Conservation (phyloP, 2,329 filamentous ascomycete species). For the Hymenoscyphus infarciens region DNA sequence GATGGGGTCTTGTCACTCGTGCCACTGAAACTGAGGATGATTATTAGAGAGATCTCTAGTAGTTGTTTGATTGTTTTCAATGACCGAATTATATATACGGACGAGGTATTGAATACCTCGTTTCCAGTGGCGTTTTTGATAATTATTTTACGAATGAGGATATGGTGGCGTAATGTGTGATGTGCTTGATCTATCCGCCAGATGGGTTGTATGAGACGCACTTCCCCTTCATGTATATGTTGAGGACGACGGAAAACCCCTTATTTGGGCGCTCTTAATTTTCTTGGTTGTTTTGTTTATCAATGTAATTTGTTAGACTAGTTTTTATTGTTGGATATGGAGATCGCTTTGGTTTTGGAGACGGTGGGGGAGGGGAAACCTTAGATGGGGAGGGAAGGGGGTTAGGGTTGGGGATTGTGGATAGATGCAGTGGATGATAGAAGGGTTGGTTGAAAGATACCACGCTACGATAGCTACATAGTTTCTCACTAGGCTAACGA, state of each 20-base stretch:
- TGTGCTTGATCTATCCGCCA: neutral
- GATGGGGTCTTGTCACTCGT: slow-evolving; percentile 30
- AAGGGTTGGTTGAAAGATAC: neutral
- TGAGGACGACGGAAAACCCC: neutral
- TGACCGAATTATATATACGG: neutral
- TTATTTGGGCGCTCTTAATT: neutral
- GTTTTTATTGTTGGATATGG: neutral
- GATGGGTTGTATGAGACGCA: neutral
- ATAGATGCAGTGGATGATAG: slow-evolving; percentile 2
- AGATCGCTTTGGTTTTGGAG: too few relatives aligned
- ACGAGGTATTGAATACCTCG: neutral
- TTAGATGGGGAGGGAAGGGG: neutral
- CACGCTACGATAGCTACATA: neutral
- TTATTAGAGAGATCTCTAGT: slow-evolving; percentile 27
- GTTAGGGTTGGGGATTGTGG: neutral
- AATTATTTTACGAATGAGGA: neutral
- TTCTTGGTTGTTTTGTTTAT: neutral
- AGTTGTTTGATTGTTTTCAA: neutral
- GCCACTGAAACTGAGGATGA: slow-evolving; percentile 34
- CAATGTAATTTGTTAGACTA: slow-evolving; percentile 3
- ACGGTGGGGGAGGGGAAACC: too few relatives aligned
- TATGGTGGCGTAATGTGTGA: slow-evolving; percentile 2
- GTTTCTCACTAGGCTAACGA: neutral
- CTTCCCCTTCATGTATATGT: neutral
- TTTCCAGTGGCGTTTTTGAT: neutral